Evolutionary conservation across 2,329 filamentous ascomycete genomes (phyloP), one percentile per base, ranked within the genome.

Genomic region (Stachybotrys chartarum): DNA sequence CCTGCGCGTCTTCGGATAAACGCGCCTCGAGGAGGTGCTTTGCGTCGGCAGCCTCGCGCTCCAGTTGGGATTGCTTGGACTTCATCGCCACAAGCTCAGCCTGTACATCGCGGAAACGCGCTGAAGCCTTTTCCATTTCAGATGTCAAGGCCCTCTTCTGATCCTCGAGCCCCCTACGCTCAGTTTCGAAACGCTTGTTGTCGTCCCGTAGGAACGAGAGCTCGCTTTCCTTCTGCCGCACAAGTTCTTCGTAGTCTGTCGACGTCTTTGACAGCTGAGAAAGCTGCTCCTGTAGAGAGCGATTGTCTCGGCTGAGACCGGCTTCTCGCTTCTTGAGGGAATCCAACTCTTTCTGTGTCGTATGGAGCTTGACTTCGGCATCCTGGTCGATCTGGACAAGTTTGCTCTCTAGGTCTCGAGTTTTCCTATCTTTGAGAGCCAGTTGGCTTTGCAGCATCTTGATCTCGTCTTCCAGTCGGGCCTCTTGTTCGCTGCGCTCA

Each of bases 171-270:
- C 79, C 80, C 58, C 84, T 85, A 32, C 87, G 88, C 64, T 97
- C 92, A 53, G 86, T 84, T 68, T 96, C 89, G 61, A 88, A 87
- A 60, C 87, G 90, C 68, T 88, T 89, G 59, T 92, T 84, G 68
- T 99, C 94, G 11, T 85, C 85, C 62, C 91, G 90, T 39, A 97
- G 79, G 50, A 97, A 80, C 0, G 87, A 82, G 18, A 99, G 77
- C 67, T 99, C 95, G 69, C 92, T 96, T 68, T 99, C 94, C 69
- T 97, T 99, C 57, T 89, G 87, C 30, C 91, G 83, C 30, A 99
- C 88, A 48, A 97, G 82, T 64, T 97, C 93, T 71, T 99, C 94
- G 61, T 96, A 97, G 66, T 92, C 91, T 0, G 91, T 95, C 1
- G 93, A 96, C 0, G 93, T 97, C 51, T 90, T 86, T 0, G 94